Conservation (phyloP, 225 moss, liverwort and hornwort species). For the Asterella californica region DNA sequence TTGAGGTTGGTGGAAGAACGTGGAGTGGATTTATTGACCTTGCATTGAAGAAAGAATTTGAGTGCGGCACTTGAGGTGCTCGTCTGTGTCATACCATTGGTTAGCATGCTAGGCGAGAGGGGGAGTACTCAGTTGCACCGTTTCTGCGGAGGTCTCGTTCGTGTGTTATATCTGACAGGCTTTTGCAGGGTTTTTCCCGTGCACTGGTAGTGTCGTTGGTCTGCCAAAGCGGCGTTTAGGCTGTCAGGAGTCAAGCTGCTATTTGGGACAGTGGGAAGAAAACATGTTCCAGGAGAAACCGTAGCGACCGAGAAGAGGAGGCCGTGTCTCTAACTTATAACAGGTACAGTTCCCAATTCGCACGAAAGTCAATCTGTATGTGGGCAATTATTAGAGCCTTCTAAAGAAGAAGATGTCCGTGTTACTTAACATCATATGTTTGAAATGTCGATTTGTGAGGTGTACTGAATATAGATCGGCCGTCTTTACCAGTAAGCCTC, state of each 20-base stretch:
- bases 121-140: background rate
- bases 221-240: background rate
- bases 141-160: background rate
- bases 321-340: background rate
- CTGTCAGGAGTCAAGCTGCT: background rate
- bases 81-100: background rate
- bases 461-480: background rate
- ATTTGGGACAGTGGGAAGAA: background rate
- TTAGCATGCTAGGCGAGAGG: background rate
- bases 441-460: background rate
- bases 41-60: background rate
- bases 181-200: background rate
- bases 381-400: background rate
- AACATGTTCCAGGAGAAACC: background rate
- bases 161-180: background rate
- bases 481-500: background rate
- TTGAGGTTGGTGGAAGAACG: slow-evolving; percentile 11
- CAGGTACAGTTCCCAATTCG: slow-evolving; percentile 3
- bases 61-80: background rate
- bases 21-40: slow-evolving; percentile 1
- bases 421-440: background rate
- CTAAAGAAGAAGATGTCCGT: background rate
- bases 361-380: background rate
- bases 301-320: background rate
- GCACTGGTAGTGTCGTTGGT: background rate